These are phyloP conservation scores for Fraxinus pennsylvanica DNA, from an alignment of 257 asterid genomes.

Conservation along the genomic window DNA sequence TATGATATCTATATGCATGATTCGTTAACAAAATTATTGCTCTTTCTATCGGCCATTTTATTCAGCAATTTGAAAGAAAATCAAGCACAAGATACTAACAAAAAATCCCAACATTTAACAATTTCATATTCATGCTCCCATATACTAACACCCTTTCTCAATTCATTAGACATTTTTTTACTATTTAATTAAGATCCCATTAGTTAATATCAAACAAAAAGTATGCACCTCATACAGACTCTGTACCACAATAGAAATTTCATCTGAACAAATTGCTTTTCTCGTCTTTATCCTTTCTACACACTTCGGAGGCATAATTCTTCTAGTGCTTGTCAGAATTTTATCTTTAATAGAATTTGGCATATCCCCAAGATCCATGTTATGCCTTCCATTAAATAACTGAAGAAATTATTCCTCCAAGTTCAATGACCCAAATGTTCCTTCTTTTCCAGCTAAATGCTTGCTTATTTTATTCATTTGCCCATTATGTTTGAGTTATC, in stretches of 20 bases:
- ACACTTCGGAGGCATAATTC: background rate
- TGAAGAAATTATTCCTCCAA: background rate
- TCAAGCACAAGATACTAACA: conserved; percentile 7
- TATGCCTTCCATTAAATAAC: background rate
- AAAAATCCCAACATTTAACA: background rate
- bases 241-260: background rate
- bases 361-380: background rate
- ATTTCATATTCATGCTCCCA: background rate
- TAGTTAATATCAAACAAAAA: background rate
- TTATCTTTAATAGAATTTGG: background rate
- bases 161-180: background rate
- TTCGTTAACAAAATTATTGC: background rate
- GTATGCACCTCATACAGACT: background rate
- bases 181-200: background rate
- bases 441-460: background rate
- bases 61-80: background rate
- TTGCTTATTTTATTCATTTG: background rate
- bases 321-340: background rate
- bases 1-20: conserved; percentile 5
- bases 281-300: background rate
- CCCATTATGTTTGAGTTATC: background rate
- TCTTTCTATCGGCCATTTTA: conserved; percentile 7
- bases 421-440: background rate
- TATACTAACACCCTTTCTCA: background rate
- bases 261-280: background rate